Evolutionary conservation across 208 protist genomes (phyloP).

Genomic region (Trypanosomatidae sp.): DNA sequence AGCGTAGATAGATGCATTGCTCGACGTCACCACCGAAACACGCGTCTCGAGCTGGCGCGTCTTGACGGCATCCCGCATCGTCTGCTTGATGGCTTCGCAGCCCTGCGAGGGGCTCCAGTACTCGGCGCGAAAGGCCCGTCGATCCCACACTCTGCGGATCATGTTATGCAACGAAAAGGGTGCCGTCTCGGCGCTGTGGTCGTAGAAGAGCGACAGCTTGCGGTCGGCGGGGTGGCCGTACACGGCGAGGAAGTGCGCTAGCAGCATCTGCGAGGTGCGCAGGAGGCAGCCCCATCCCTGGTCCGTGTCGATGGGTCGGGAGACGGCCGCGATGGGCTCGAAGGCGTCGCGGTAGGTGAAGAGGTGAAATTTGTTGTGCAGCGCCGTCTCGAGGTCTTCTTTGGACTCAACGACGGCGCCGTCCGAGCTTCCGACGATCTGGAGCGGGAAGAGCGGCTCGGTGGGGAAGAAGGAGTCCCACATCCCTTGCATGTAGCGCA

Average conservation of each 20-base stretch:
- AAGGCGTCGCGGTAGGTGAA: slow-evolving; percentile 81
- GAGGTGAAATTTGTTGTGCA: slow-evolving; percentile 46
- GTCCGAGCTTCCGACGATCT: slow-evolving; percentile 36
- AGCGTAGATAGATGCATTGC: slow-evolving; percentile 41
- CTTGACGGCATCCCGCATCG: slow-evolving; percentile 41
- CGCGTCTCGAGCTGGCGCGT: slow-evolving; percentile 29
- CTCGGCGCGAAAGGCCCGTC: slow-evolving; percentile 42
- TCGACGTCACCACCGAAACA: slow-evolving; percentile 41
- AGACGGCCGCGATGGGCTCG: slow-evolving; percentile 33
- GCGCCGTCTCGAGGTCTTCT: slow-evolving; percentile 39
- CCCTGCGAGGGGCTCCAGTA: slow-evolving; percentile 82
- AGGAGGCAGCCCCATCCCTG: slow-evolving; percentile 86
- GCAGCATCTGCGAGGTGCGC: slow-evolving; percentile 80
- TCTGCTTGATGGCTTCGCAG: slow-evolving; percentile 60
- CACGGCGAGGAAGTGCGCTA: slow-evolving; percentile 57
- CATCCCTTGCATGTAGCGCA: slow-evolving; percentile 28
- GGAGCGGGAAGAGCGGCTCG: slow-evolving; percentile 30
- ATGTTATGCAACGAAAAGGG: slow-evolving; percentile 76
- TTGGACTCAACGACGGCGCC: slow-evolving; percentile 15
- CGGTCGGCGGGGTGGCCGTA: slow-evolving; percentile 35
- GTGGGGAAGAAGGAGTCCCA: slow-evolving; percentile 43
- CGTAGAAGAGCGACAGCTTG: slow-evolving; percentile 47
- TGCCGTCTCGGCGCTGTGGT: slow-evolving; percentile 33
- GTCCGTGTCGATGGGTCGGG: slow-evolving; percentile 40
- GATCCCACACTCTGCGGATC: slow-evolving; percentile 37